Evolutionary conservation across 371 early-diverging fungal species (phyloP).

Genomic region (Globomyces sp.): DNA sequence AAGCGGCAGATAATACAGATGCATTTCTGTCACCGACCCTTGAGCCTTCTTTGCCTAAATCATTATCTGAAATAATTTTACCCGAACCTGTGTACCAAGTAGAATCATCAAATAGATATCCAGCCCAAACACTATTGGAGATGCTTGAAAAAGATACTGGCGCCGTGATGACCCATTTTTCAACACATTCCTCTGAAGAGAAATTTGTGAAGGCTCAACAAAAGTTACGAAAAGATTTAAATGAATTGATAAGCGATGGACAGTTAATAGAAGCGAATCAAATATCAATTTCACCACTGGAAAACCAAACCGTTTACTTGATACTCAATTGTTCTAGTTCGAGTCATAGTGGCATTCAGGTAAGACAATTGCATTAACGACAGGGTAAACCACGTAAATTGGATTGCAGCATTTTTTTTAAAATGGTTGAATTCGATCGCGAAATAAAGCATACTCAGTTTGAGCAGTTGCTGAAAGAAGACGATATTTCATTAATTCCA

Average conservation of each 20-base stretch:
- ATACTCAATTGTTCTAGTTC: slow-evolving; percentile 64
- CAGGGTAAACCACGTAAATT: slow-evolving; percentile 77
- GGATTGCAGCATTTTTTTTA: slow-evolving; percentile 75
- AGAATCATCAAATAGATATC: neutral
- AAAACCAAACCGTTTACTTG: slow-evolving; percentile 70
- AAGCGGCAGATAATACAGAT: too few relatives aligned
- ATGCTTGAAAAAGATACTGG: slow-evolving; percentile 66
- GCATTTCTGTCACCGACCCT: too few relatives aligned
- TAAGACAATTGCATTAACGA: slow-evolving; percentile 31
- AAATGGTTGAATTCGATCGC: slow-evolving; percentile 76
- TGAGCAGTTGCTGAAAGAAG: slow-evolving; percentile 61
- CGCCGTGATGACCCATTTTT: slow-evolving; percentile 66
- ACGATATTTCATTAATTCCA: slow-evolving; percentile 65
- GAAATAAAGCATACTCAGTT: slow-evolving; percentile 70
- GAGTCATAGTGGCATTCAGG: slow-evolving; percentile 38
- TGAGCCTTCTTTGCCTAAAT: neutral
- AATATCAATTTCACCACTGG: slow-evolving; percentile 70
- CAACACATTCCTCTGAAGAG: slow-evolving; percentile 75
- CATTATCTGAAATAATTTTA: neutral
- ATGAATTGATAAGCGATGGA: slow-evolving; percentile 65
- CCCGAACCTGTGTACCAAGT: neutral
- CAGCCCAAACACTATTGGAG: slow-evolving; percentile 40
- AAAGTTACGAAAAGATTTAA: slow-evolving; percentile 73
- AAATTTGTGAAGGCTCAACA: slow-evolving; percentile 77
- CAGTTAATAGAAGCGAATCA: slow-evolving; percentile 63